Base-by-base conservation (phyloP, 2,329 filamentous ascomycete genomes). In the Aspergillus tanneri region DNA sequence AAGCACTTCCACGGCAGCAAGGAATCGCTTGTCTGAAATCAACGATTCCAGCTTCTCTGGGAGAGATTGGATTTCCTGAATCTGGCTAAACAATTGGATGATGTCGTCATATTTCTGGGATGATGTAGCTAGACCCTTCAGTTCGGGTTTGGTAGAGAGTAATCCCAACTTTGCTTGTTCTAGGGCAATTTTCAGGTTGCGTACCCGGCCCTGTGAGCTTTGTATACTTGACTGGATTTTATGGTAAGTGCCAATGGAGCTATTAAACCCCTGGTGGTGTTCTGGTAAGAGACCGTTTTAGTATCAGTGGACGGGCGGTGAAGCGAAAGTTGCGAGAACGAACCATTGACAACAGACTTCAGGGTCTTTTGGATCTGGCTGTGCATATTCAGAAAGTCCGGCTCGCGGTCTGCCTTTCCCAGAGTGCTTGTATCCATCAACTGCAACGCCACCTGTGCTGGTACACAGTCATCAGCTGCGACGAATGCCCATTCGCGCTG, bases 201-300 rank as follows among this genome's bases (percentile, higher is more conserved):
- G 84, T 45, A 99, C 89, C 51, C 90, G 84, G 62, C 85, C 85
- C 70, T 99, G 93, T 12, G 90, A 96, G 42, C 83, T 78, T 61
- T 92, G 88, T 56, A 99, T 93, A 71, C 90, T 96, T 43, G 85
- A 84, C 69, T 99, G 93, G 53, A 99, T 99, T 71, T 95, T 96
- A 76, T 99, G 95, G 66, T 97, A 99, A 16, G 92, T 97, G 69
- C 92, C 93, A 55, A 99, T 97, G 42, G 92, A 96, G 70, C 90
- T 96, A 73, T 97, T 99, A 79, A 99, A 99, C 38, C 93, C 95
- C 70, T 99, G 93, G 65, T 99, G 92, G 66, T 99, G 92, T 73
- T 99, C 92, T 78, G 49, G 14, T 22, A 44, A 49, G 28, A 18
- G 18, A 40, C 47, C 40, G 6, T 10, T 41, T 61, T 44, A 62